phyloP scores from a whole-genome alignment of 768 basidiomycete species.

The Lactarius trivialis region DNA sequence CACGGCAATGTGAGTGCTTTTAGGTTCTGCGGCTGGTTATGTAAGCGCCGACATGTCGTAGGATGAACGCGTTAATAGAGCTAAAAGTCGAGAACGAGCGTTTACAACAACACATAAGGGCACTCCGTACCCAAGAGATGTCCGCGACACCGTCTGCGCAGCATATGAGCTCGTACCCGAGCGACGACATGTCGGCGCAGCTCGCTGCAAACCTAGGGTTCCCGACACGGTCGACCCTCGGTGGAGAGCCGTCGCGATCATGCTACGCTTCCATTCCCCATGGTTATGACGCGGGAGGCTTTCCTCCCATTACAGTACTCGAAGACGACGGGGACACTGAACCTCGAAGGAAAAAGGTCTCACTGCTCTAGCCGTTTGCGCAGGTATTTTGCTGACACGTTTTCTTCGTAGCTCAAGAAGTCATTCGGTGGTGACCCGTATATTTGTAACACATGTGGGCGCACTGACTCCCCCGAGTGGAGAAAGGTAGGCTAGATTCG shows the following conservation, averaged over 20 bases:
- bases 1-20: constrained; percentile 48
- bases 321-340: constrained; percentile 49
- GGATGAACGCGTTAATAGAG: constrained; percentile 71
- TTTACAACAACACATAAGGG: constrained; percentile 53
- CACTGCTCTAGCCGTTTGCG: neutral
- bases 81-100: constrained; percentile 85
- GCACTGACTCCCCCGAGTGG: constrained; percentile 98
- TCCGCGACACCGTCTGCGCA: constrained; percentile 17
- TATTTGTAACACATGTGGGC: constrained; percentile 88
- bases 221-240: constrained; percentile 1
- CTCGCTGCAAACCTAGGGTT: constrained; percentile 13
- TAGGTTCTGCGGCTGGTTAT: neutral
- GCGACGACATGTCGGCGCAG: constrained; percentile 16
- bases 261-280: constrained; percentile 14
- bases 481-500: constrained; percentile 50
- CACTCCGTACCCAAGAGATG: constrained; percentile 31
- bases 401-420: constrained; percentile 30
- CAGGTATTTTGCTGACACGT: constrained; percentile 4
- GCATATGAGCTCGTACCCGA: constrained; percentile 16
- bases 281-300: constrained; percentile 11
- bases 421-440: constrained; percentile 54
- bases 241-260: constrained; percentile 8
- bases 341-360: constrained; percentile 56
- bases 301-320: constrained; percentile 17
- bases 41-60: constrained; percentile 25